These are phyloP conservation scores for Yamadazyma buinensis DNA, from an alignment of 1,139 yeast species.

Conservation along the genomic window DNA sequence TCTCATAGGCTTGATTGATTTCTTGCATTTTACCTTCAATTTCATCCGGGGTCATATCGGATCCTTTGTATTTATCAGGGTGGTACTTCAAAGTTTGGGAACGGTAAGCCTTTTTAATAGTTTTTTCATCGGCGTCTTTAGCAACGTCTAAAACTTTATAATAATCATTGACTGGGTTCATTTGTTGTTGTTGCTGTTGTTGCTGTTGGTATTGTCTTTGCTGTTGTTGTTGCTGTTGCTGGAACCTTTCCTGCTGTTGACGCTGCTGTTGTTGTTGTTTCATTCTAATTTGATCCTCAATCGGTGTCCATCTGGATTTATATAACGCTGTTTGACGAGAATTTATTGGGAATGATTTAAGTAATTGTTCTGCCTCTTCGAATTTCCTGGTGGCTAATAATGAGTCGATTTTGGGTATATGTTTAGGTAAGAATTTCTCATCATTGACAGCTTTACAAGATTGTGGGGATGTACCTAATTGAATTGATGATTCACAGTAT, in stretches of 20 bases:
- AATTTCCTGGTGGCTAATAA: conserved; percentile 37
- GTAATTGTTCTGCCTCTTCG: conserved; percentile 36
- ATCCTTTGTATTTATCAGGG: conserved; percentile 81
- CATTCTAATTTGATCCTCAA: conserved; percentile 21
- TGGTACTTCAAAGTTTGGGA: conserved; percentile 76
- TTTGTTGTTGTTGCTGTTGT: conserved; percentile 35
- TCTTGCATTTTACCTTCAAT: conserved; percentile 86
- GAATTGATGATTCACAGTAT: conserved; percentile 46
- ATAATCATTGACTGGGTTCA: conserved; percentile 63
- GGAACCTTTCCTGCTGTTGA: conserved; percentile 37
- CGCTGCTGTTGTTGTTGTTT: conserved; percentile 43
- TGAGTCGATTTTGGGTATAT: conserved; percentile 41
- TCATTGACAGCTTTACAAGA: conserved; percentile 34
- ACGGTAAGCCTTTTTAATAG: conserved; percentile 80
- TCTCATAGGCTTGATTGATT: conserved; percentile 90
- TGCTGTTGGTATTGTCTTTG: conserved; percentile 41
- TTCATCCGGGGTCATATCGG: conserved; percentile 63
- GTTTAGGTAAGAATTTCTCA: conserved; percentile 40
- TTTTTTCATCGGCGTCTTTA: conserved; percentile 64
- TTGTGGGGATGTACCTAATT: conserved; percentile 23
- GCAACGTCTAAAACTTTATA: conserved; percentile 74
- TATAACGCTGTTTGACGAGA: conserved; percentile 40
- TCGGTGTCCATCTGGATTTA: conserved; percentile 22
- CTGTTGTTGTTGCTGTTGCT: conserved; percentile 43
- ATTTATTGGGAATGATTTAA: conserved; percentile 29